A percentile compares a stretch with the other conserved stretches of the same genome.
phyloP scores from a whole-genome alignment of 495 filamentous ascomycete species.

The Xylaria longipes region DNA sequence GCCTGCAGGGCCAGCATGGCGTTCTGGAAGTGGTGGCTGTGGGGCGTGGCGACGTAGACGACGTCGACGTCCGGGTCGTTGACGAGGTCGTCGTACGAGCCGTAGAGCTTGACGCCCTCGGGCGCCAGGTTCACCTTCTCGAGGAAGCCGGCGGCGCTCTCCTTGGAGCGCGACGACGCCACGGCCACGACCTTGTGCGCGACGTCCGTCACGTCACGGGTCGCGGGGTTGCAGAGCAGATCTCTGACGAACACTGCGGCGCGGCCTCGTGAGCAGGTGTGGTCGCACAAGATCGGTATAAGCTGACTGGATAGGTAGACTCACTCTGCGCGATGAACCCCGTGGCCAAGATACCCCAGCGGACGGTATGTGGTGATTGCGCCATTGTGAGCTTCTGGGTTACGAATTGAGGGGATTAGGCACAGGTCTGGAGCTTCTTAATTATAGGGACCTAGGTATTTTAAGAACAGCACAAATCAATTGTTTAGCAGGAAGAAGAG shows the following conservation, averaged over 20 bases:
- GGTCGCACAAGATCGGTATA: background rate
- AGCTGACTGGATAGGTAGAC: conserved; percentile 26
- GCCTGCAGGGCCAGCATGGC: conserved; percentile 79
- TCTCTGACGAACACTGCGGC: conserved; percentile 77
- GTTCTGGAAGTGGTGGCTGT: conserved; percentile 96
- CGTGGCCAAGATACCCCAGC: conserved; percentile 86
- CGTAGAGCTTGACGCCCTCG: conserved; percentile 73
- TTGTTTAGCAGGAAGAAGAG: background rate
- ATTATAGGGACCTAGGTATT: background rate
- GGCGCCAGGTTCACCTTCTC: conserved; percentile 65
- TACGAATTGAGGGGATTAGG: background rate
- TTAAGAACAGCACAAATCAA: background rate
- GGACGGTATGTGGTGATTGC: conserved; percentile 63
- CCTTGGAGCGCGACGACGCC: conserved; percentile 76
- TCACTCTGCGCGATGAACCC: conserved; percentile 78
- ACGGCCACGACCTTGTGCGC: conserved; percentile 80
- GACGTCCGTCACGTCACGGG: conserved; percentile 74
- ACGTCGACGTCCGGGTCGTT: conserved; percentile 80
- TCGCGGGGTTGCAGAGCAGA: conserved; percentile 76
- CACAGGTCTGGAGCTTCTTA: background rate
- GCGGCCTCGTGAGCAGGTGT: conserved; percentile 1
- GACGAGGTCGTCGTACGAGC: conserved; percentile 79
- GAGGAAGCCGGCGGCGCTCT: conserved; percentile 76
- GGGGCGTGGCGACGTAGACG: conserved; percentile 91
- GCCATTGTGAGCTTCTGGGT: conserved; percentile 41